Percentiles rank a stretch among this genome's conserved stretches.
Evolutionary conservation across 2,329 filamentous ascomycete species (phyloP).

Genomic region (Cladosporium velox): DNA sequence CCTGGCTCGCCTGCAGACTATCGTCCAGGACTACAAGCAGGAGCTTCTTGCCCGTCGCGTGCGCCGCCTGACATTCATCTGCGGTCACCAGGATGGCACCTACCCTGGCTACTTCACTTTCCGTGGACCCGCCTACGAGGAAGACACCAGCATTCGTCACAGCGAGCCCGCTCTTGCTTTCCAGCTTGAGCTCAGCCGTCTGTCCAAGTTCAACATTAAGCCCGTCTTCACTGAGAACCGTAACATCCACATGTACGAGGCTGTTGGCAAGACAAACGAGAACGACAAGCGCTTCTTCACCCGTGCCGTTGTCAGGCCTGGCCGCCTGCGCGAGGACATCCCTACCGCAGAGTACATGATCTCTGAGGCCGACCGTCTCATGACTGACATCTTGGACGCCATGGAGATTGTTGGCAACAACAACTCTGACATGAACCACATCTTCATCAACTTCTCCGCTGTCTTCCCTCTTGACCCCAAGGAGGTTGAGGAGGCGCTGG

Average conservation of each 20-base stretch:
- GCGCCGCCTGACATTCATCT: slow-evolving; percentile 93
- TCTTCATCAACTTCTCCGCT: slow-evolving; percentile 99
- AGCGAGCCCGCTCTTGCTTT: slow-evolving; percentile 95
- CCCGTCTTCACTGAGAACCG: slow-evolving; percentile 99
- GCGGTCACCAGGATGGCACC: slow-evolving; percentile 87
- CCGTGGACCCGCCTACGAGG: slow-evolving; percentile 84
- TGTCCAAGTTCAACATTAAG: slow-evolving; percentile 97
- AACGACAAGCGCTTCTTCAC: slow-evolving; percentile 99
- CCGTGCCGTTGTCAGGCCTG: slow-evolving; percentile 89
- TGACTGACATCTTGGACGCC: slow-evolving; percentile 97
- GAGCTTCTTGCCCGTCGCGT: slow-evolving; percentile 81
- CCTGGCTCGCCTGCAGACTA: slow-evolving; percentile 69
- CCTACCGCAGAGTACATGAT: slow-evolving; percentile 98
- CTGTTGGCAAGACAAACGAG: slow-evolving; percentile 88
- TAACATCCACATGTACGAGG: slow-evolving; percentile 98
- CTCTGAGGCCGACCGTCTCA: slow-evolving; percentile 91
- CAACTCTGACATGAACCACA: slow-evolving; percentile 98
- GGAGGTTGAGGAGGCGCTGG: slow-evolving; percentile 89
- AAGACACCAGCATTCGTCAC: slow-evolving; percentile 96
- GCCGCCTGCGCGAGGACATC: slow-evolving; percentile 93
- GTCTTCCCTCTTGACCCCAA: slow-evolving; percentile 89
- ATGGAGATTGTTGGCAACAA: slow-evolving; percentile 99
- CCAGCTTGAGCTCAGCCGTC: slow-evolving; percentile 92
- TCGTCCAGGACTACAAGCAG: slow-evolving; percentile 78
- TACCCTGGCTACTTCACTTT: slow-evolving; percentile 99